Percentiles rank a stretch among this genome's conserved stretches.
phyloP scores from a whole-genome alignment of 768 basidiomycete species.

The Termitomyces sp. region DNA sequence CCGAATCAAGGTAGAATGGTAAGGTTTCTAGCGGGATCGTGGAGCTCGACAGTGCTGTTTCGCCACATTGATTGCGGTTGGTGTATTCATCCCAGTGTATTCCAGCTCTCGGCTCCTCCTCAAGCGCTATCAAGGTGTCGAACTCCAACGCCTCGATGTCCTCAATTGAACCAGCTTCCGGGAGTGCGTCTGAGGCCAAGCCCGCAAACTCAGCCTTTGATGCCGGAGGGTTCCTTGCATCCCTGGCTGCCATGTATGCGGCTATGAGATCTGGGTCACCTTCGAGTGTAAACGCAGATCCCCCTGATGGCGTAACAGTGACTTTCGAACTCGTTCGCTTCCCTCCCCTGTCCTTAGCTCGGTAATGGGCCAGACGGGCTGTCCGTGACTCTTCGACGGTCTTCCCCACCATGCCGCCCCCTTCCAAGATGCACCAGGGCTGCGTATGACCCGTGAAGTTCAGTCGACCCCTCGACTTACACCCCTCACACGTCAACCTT shows the following conservation, averaged over 20 bases:
- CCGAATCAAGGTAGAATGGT: background rate
- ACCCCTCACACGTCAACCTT: background rate
- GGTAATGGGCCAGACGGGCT: background rate
- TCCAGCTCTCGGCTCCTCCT: background rate
- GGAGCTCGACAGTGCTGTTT: too few relatives aligned
- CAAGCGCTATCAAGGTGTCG: background rate
- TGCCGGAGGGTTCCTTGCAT: too few relatives aligned
- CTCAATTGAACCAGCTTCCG: background rate
- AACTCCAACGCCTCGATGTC: too few relatives aligned
- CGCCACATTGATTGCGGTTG: background rate
- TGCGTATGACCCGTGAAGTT: background rate
- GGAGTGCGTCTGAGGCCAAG: background rate
- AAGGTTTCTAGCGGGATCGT: background rate
- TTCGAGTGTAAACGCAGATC: background rate
- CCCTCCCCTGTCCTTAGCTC: too few relatives aligned
- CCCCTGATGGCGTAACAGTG: background rate
- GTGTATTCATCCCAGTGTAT: background rate
- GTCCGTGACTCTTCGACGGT: too few relatives aligned
- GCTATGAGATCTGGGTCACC: background rate
- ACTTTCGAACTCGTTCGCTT: background rate
- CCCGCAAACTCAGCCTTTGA: too few relatives aligned
- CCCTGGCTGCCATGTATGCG: background rate
- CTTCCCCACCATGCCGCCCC: too few relatives aligned
- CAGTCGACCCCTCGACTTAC: background rate
- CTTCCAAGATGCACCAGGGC: background rate